A percentile compares a stretch with the other conserved stretches of the same genome.
Evolutionary conservation across 1,139 yeast species (phyloP).

Genomic region (Suhomyces bolitotheri): DNA sequence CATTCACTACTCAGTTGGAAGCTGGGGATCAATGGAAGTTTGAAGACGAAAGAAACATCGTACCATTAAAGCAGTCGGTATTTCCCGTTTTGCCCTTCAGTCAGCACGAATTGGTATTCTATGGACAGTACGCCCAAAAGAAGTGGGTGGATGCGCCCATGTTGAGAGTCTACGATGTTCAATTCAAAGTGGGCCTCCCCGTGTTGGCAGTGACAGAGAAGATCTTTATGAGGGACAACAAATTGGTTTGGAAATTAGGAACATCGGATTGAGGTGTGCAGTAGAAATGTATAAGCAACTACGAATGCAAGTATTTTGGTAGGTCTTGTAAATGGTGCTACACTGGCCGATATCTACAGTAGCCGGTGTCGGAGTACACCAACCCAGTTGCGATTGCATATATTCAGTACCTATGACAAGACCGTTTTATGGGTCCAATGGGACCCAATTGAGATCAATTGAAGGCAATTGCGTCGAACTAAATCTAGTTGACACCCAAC

Average conservation of each 20-base stretch:
- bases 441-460: no score
- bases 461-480: no score
- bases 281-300: no score
- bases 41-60: conserved; percentile 27
- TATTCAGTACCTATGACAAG: no score
- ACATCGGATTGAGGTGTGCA: no score
- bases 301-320: no score
- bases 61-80: conserved; percentile 30
- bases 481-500: conserved; percentile 66
- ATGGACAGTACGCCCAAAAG: conserved; percentile 29
- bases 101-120: conserved; percentile 43
- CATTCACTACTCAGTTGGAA: conserved; percentile 53
- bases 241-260: conserved; percentile 9
- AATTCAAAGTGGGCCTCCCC: conserved; percentile 65
- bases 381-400: no score
- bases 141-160: conserved; percentile 49
- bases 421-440: no score
- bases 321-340: no score
- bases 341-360: no score
- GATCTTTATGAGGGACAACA: conserved; percentile 18
- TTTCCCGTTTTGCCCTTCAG: conserved; percentile 66
- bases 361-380: no score
- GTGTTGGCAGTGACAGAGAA: conserved; percentile 45
- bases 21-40: conserved; percentile 32
- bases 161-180: conserved; percentile 62